phyloP scores from a whole-genome alignment of 768 basidiomycete genomes.

The Terana coerulea region DNA sequence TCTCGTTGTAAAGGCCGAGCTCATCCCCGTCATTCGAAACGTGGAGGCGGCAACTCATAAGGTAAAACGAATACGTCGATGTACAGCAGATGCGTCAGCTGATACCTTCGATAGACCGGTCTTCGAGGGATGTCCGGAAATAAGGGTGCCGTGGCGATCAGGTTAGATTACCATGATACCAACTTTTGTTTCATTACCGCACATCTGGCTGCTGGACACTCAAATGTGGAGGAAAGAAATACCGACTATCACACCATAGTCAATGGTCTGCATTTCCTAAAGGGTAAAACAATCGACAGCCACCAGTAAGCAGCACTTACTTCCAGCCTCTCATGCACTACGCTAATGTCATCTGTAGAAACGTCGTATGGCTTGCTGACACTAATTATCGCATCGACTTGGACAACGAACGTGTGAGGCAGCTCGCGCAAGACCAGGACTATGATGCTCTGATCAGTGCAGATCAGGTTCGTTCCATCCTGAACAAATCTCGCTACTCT shows the following conservation, averaged over 20 bases:
- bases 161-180: conserved; percentile 88
- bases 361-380: conserved; percentile 92
- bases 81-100: neutral
- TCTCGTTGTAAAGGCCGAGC: conserved; percentile 72
- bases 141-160: conserved; percentile 94
- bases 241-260: conserved; percentile 88
- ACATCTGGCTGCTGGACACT: conserved; percentile 94
- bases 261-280: conserved; percentile 79
- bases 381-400: conserved; percentile 93
- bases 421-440: conserved; percentile 58
- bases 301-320: conserved; percentile 88
- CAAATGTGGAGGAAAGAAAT: conserved; percentile 87
- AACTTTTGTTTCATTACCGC: conserved; percentile 94
- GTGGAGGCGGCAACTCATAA: conserved; percentile 93
- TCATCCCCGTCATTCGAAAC: conserved; percentile 79
- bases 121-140: conserved; percentile 93
- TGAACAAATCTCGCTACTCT: conserved; percentile 3
- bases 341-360: conserved; percentile 51
- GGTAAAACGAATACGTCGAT: conserved; percentile 37
- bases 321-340: no score
- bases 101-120: conserved; percentile 54
- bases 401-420: conserved; percentile 75
- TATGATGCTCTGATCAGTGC: conserved; percentile 71
- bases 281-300: conserved; percentile 82
- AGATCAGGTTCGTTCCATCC: conserved; percentile 69